Evolutionary conservation across 345 rosid species (phyloP).

Genomic region (Pugionium dolabratum): DNA sequence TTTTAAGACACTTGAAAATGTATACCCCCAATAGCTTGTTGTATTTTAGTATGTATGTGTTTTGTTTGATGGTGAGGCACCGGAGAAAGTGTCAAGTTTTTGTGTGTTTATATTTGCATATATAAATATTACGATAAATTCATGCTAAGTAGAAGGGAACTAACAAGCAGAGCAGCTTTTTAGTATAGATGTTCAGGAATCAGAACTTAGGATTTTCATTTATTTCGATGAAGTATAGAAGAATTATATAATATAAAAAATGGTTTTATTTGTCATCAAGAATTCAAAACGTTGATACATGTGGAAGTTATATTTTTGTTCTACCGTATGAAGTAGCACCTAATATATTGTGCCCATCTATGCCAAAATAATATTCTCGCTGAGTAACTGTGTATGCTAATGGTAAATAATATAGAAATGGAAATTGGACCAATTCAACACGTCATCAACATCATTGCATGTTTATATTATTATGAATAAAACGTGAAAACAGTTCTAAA

Average conservation of each 20-base stretch:
- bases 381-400: background rate
- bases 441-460: constrained; percentile 30
- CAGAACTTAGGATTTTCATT: too few relatives aligned
- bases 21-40: background rate
- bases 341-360: background rate
- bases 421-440: constrained; percentile 24
- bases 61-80: constrained; percentile 5
- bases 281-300: too few relatives aligned
- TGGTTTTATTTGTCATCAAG: too few relatives aligned
- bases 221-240: too few relatives aligned
- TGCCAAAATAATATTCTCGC: constrained; percentile 1
- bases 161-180: background rate
- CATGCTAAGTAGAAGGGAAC: background rate
- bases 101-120: too few relatives aligned
- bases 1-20: constrained; percentile 11
- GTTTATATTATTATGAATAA: background rate
- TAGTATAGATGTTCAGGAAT: too few relatives aligned
- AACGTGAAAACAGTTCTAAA: constrained; percentile 17
- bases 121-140: background rate
- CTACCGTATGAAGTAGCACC: too few relatives aligned
- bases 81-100: constrained; percentile 11
- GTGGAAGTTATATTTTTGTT: too few relatives aligned
- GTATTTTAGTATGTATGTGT: constrained; percentile 8
- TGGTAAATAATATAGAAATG: constrained; percentile 16
- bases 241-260: too few relatives aligned